Evolutionary conservation across 495 filamentous ascomycete species (phyloP), one percentile per base, ranked within the genome.

Genomic region (Tuber microsphaerosporum): DNA sequence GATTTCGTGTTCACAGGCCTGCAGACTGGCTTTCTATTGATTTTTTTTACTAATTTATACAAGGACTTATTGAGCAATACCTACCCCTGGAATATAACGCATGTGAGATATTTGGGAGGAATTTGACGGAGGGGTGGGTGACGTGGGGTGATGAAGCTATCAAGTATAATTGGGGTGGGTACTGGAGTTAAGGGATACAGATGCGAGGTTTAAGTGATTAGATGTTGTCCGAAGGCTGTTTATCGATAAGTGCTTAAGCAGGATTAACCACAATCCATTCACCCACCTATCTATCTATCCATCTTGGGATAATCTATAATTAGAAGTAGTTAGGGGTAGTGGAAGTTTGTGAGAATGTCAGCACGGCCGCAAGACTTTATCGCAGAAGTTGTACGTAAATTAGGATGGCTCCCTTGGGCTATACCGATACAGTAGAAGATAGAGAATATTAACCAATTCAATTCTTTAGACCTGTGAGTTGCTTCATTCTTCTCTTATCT

Each of bases 61-160:
- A 84, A 74, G 74, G 74, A 7, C 73, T 89, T 39, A 86, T 90
- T 73, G 84, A 86, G 41, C 76, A 82, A 44, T 73, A 87, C 43
- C 70, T 89, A 43, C 86, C 86, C 4, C 68, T 74, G 22, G 77
- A 86, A 7, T 93, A 94, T 80, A 80, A 84, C 42, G 93, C 88
- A 6, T 81, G 97, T 42, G 95, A 99, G 84, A 88, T 98, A 2
- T 99, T 97, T 86, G 93, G 94, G 6, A 85, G 95, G 61, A 89
- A 94, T 77, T 84, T 97, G 61, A 96, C 94, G 0, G 88, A 91
- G 56, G 93, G 92, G 2, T 98, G 95, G 94, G 92, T 90, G 88
- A 88, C 88, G 43, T 97, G 92, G 91, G 94, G 95, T 9, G 88
- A 97, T 83, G 92, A 99, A 82, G 92, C 88, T 2, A 83, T 97